Conservation (phyloP, 163 green algal genomes). For the Chloromonas sp. region DNA sequence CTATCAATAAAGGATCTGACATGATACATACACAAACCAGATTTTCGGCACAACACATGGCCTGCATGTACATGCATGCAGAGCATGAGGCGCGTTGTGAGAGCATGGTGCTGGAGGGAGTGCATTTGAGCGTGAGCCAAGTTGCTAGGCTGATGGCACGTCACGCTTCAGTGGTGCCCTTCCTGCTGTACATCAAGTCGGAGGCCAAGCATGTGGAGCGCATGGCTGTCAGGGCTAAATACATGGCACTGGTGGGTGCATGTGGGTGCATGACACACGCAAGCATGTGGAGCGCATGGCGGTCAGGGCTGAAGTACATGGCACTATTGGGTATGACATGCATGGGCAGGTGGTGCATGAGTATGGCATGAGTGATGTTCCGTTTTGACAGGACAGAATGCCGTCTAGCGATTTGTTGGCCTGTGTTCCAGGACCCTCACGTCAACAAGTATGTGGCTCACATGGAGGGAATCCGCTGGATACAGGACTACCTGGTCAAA, state of each 20-base stretch:
- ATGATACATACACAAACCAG: no score
- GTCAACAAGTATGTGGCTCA: conserved; percentile 89
- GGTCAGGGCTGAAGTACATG: conserved; percentile 91
- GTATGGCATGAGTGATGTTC: no score
- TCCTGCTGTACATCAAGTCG: conserved; percentile 89
- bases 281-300: conserved; percentile 94
- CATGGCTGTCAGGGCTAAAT: conserved; percentile 91
- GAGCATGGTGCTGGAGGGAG: conserved; percentile 81
- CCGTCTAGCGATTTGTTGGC: not conserved
- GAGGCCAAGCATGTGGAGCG: conserved; percentile 87
- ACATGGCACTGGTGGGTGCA: conserved; percentile 75
- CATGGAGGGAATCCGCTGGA: conserved; percentile 80
- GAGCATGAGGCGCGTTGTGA: conserved; percentile 58
- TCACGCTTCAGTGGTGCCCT: conserved; percentile 82
- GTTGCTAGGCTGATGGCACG: conserved; percentile 66
- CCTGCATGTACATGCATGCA: not conserved
- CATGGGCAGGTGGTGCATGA: conserved; percentile 76
- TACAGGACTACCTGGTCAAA: conserved; percentile 80
- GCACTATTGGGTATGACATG: conserved; percentile 42
- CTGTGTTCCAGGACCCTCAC: conserved; percentile 40
- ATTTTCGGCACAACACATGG: no score
- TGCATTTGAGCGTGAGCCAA: conserved; percentile 80
- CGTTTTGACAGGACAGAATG: no score
- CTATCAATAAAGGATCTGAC: no score
- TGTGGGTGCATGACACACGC: not conserved